Conservation (phyloP, 371 early-diverging fungal genomes). For the Mortierella sp. region DNA sequence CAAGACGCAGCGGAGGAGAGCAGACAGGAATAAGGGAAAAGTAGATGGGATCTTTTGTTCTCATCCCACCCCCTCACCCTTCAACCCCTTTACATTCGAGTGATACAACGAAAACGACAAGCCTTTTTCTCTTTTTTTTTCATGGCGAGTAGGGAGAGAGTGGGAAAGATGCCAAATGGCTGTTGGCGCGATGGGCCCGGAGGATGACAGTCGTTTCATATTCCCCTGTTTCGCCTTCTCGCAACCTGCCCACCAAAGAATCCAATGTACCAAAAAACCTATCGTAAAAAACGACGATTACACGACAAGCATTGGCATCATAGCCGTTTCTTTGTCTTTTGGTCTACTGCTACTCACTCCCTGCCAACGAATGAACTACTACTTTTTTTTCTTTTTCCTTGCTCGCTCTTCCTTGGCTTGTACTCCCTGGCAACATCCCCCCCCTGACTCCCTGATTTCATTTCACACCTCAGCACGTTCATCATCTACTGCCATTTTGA, state of each 20-base stretch:
- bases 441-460: not conserved
- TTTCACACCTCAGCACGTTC: not conserved
- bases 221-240: not conserved
- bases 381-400: not conserved
- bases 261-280: not conserved
- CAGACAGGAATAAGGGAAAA: not conserved
- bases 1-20: not conserved
- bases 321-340: slow-evolving; percentile 5
- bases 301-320: not conserved
- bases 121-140: not conserved
- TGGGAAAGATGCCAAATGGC: not conserved
- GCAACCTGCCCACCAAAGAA: not conserved
- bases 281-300: not conserved
- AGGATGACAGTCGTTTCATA: not conserved
- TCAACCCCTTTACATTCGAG: not conserved
- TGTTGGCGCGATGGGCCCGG: not conserved
- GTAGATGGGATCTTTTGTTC: not conserved
- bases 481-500: not conserved
- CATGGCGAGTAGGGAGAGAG: not conserved
- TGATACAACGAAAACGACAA: not conserved
- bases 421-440: not conserved
- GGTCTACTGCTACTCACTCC: not conserved
- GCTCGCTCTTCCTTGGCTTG: not conserved
- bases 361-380: too few species aligned
- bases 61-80: not conserved